Base-by-base conservation (phyloP, 495 filamentous ascomycete species). In the Hypoxylon rickii region DNA sequence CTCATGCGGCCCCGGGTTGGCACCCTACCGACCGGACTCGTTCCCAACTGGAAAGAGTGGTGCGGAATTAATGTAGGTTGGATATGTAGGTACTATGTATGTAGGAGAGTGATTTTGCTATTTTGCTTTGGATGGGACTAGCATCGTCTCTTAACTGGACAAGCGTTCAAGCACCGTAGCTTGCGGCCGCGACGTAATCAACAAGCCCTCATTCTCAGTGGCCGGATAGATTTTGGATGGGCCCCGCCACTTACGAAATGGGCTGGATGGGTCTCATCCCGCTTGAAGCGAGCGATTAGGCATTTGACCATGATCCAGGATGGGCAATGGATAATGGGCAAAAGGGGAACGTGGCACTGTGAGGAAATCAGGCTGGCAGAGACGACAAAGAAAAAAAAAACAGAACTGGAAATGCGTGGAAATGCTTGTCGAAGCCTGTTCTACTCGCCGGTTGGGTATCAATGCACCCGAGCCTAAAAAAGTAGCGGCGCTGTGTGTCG, bases 401-500 rank as follows among this genome's bases (percentile, higher is more conserved):
- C 24, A 10, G n/a, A n/a, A n/a, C 24, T 29, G 24, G 24, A 29
- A 49, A 18, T 19, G n/a, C n/a, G n/a, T 49, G 49, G 54, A 55
- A 65, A 50, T n/a, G n/a, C n/a, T n/a, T n/a, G n/a, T n/a, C n/a
- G n/a, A 29, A 52, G 51, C 58, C 59, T 60, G 61, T 58, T 61
- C 51, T n/a, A n/a, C n/a, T 55, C 51, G 47, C 42, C 53, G 58
- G 58, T 70, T 70, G 67, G 67, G 67, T 70, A 70, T 62, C 67
- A 67, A 70, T 69, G 67, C 67, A 61, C 61, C 21, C 37, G 61
- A 61, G 67, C 67, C 67, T 48, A 60, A 68, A 60, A 40, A 54
- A 56, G 39, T 55, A 51, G 56, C 56, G 51, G 42, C n/a, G 34
- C 41, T 43, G 31, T 63, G 44, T 39, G 38, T 50, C 44, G 46